Evolutionary conservation across 352 stramenopile species (phyloP), one percentile per base, ranked within the genome.

Genomic region (Thalassiosira exigua): DNA sequence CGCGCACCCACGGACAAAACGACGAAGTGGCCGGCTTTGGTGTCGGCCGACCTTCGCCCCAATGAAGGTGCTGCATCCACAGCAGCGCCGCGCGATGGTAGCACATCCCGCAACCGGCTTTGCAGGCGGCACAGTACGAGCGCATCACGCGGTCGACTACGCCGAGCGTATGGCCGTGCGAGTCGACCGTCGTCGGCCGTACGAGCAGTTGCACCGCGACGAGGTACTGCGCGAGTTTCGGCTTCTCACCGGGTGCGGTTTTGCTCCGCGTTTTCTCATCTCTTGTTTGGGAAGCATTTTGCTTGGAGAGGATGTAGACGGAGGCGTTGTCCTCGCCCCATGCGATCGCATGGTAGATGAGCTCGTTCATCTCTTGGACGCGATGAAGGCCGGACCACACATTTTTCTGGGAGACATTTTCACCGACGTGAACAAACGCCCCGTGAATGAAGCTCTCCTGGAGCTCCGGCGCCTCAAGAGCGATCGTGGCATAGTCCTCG

Each of bases 31-130:
- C 4, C 27, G 68, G 68, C 41, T 71, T 71, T 19, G 59, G 26
- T 19, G 68, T 77, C 21, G 56, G 56, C n/a, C 68, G 26, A 11
- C 39, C 33, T 44, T 69, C 59, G 3, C 68, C 57, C 57, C 68
- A 77, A 62, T 77, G 68, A 11, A 74, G 42, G n/a, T 67, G 58
- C 21, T 79, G 69, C 69, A 79, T 79, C 58, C 46, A 79, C 4
- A 54, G 29, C 27, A 68, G 9, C 11, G 21, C 36, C 22, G 59
- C 51, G 3, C 44, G 5, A 22, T 79, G 69, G 51, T 74, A 60
- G 60, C 69, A 79, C 32, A 74, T 21, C 7, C 61, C 51, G 44
- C 46, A 58, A 5, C 69, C 50, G 9, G 60, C 69, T 32, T 72
- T 79, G 51, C 61, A 79, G 9, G 57, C 56, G 50, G 52, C 22